phyloP scores from a whole-genome alignment of 2,329 filamentous ascomycete species.

The Sporothrix sp. region DNA sequence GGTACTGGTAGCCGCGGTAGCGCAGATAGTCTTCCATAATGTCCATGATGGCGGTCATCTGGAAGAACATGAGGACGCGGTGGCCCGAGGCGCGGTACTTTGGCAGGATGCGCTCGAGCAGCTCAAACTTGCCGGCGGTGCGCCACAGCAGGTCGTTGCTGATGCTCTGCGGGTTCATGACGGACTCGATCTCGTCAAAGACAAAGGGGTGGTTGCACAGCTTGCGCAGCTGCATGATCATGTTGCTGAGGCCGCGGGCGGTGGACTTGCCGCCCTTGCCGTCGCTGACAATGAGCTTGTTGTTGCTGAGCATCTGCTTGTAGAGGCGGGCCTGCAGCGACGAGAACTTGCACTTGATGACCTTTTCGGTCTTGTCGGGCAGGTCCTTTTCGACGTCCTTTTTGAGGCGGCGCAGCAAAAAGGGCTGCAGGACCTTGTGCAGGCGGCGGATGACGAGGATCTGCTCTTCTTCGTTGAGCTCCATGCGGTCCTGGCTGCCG shows the following conservation, averaged over 20 bases:
- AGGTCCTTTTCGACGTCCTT: conserved; percentile 99
- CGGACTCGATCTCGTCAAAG: conserved; percentile 94
- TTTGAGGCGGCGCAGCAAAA: conserved; percentile 96
- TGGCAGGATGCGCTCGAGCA: conserved; percentile 82
- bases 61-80: conserved; percentile 98
- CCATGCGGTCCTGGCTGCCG: conserved; percentile 96
- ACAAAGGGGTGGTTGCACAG: conserved; percentile 99
- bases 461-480: conserved; percentile 98
- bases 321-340: conserved; percentile 87
- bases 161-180: conserved; percentile 82
- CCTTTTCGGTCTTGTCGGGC: conserved; percentile 96
- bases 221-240: conserved; percentile 99
- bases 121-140: conserved; percentile 92
- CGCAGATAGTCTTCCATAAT: conserved; percentile 99
- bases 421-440: conserved; percentile 93
- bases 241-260: conserved; percentile 92
- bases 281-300: conserved; percentile 88
- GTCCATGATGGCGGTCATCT: conserved; percentile 99
- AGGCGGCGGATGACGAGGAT: conserved; percentile 95
- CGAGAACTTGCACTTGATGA: conserved; percentile 98
- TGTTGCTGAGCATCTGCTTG: conserved; percentile 94
- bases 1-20: conserved; percentile 70
- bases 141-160: conserved; percentile 95
- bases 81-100: conserved; percentile 89
- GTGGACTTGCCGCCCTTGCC: conserved; percentile 92